Percentiles rank a stretch among this genome's conserved stretches.
Evolutionary conservation across 441 rosid genomes (phyloP).

Genomic region (Breynia disticha): DNA sequence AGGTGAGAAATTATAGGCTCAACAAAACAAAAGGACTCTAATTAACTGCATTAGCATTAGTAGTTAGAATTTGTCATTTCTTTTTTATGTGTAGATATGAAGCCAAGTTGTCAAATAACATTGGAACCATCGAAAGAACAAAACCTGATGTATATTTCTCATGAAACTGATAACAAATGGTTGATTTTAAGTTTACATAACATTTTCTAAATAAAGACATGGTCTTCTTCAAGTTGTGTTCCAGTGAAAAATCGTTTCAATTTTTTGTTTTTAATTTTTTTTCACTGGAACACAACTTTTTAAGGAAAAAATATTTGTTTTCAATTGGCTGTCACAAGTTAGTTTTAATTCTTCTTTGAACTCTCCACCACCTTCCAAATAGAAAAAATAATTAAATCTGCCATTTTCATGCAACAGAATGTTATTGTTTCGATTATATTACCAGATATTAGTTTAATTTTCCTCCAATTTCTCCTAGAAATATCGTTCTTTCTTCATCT

Average conservation of each 20-base stretch:
- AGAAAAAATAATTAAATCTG: conserved; percentile 3
- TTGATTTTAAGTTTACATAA: not conserved
- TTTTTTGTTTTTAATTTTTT: too few species aligned
- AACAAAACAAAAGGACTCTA: too few species aligned
- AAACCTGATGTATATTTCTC: not conserved
- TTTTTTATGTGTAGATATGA: not conserved
- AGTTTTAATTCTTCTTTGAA: not conserved
- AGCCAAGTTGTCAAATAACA: not conserved
- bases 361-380: conserved; percentile 10
- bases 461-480: conserved; percentile 13
- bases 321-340: conserved; percentile 12
- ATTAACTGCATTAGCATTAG: too few species aligned
- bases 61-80: too few species aligned
- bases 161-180: not conserved
- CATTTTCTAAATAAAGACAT: conserved; percentile 18
- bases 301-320: conserved; percentile 7
- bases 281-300: conserved; percentile 3
- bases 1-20: too few species aligned
- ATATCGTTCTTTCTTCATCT: too few species aligned
- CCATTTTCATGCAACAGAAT: conserved; percentile 16
- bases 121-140: not conserved
- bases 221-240: conserved; percentile 13
- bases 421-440: conserved; percentile 5
- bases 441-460: not conserved
- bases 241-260: not conserved